Evolutionary conservation across 495 filamentous ascomycete genomes (phyloP), one percentile per base, ranked within the genome.

Genomic region (Talaromyces trachyspermus): DNA sequence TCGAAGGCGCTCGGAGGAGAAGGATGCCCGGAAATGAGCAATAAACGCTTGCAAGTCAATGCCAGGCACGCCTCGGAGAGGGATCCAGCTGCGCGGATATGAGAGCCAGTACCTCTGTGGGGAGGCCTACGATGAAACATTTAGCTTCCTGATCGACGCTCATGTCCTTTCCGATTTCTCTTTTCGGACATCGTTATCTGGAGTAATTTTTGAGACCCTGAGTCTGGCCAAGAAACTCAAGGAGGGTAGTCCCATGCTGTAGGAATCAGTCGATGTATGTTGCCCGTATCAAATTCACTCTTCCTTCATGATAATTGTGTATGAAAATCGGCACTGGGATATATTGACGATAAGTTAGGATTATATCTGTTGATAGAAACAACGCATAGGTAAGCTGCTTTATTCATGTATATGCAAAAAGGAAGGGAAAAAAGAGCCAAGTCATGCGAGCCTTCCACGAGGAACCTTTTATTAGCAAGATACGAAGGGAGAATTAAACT

Each of bases 31-130:
- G 61, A 68, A 19, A 73, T 69, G 2, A 58, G 52, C 40, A 63
- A 62, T 41, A 73, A 55, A 48, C 68, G 65, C 49, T 67, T 69
- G 56, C 68, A 71, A 11, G 68, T 70, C 39, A 73, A 51, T 20
- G 70, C 68, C 37, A 73, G 55, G 38, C 60, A 66, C 11, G 70
- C 68, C 38, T 68, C 62, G 25, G 70, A 63, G 2, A 71, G 46
- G 65, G 50, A 18, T 60, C 55, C 17, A 73, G 50, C 48, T 73
- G 58, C 6, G 66, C 68, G 10, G 63, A 54, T 33, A 73, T 71
- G 38, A 69, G 65, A 26, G 68, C 49, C 12, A 73, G 49, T 29
- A 73, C 29, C 54, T 73, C 70, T 6, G 68, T 70, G 18, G 70
- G 70, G 15, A 73, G 56, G 49, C 69, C 70, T 41, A 69, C 54